These are phyloP conservation scores for Vanrija pseudolonga DNA, from an alignment of 1,284 basidiomycete species.

Conservation along the genomic window DNA sequence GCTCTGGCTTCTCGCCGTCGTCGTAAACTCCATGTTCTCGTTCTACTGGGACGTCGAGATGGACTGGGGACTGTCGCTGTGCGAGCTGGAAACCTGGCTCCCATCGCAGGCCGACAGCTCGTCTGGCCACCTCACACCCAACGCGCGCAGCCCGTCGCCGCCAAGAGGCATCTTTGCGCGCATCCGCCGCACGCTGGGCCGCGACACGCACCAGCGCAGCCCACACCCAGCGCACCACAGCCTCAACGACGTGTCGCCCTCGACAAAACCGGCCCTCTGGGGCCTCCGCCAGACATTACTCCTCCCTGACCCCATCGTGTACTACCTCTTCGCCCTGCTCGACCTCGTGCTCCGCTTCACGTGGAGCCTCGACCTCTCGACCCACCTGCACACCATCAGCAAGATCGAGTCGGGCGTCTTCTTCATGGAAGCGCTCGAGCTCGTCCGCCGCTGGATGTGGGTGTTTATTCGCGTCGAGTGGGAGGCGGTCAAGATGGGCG, in stretches of 20 bases:
- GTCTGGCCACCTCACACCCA: background rate
- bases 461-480: conserved; percentile 94
- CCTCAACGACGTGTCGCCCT: background rate
- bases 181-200: background rate
- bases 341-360: conserved; percentile 89
- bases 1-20: conserved; percentile 80
- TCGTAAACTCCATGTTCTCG: conserved; percentile 87
- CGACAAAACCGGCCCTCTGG: conserved; percentile 34
- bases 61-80: conserved; percentile 89
- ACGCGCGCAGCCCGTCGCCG: background rate
- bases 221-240: conserved; percentile 13
- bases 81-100: conserved; percentile 54
- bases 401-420: conserved; percentile 84
- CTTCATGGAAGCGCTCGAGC: conserved; percentile 84
- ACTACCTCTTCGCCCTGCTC: conserved; percentile 76
- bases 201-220: conserved; percentile 1
- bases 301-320: conserved; percentile 70
- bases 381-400: conserved; percentile 76
- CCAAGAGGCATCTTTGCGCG: background rate
- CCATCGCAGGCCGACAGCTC: background rate
- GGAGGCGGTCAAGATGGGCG: conserved; percentile 69
- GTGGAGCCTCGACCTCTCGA: conserved; percentile 88
- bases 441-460: conserved; percentile 91
- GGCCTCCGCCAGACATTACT: conserved; percentile 69
- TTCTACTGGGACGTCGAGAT: conserved; percentile 99